phyloP scores from a whole-genome alignment of 805 yeast genomes.

The Zygosaccharomyces pseudorouxii region DNA sequence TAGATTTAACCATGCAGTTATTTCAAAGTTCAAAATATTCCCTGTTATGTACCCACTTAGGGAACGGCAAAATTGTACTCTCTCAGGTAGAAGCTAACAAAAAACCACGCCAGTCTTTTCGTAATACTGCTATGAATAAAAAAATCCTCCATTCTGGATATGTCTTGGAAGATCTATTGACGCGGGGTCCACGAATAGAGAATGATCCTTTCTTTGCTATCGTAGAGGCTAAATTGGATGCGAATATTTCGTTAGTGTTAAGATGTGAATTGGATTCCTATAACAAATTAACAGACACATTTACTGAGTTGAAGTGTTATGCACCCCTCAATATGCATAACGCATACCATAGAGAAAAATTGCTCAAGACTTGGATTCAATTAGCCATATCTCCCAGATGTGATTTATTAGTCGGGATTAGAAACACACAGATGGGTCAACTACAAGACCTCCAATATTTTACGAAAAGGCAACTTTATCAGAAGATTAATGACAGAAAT shows the following conservation, averaged over 20 bases:
- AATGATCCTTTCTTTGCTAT: slow-evolving; percentile 21
- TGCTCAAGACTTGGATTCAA: slow-evolving; percentile 35
- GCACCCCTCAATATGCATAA: slow-evolving; percentile 20
- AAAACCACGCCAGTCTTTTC: slow-evolving; percentile 9
- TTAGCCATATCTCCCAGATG: slow-evolving; percentile 27
- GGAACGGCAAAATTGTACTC: slow-evolving; percentile 20
- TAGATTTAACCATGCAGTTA: slow-evolving; percentile 25
- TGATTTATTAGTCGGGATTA: slow-evolving; percentile 29
- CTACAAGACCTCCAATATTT: slow-evolving; percentile 24
- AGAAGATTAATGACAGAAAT: slow-evolving; percentile 19
- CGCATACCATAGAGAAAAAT: slow-evolving; percentile 27
- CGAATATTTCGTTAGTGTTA: slow-evolving; percentile 21
- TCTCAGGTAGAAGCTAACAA: slow-evolving; percentile 16
- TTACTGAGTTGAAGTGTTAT: slow-evolving; percentile 33
- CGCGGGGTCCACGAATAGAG: slow-evolving; percentile 6
- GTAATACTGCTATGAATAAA: slow-evolving; percentile 11
- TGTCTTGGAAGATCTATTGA: slow-evolving; percentile 29
- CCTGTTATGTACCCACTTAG: slow-evolving; percentile 18
- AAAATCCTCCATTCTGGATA: slow-evolving; percentile 31
- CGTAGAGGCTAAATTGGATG: slow-evolving; percentile 22
- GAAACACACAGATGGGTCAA: slow-evolving; percentile 26
- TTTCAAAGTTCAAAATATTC: slow-evolving; percentile 16
- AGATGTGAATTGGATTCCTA: slow-evolving; percentile 35
- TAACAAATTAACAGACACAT: slow-evolving; percentile 17
- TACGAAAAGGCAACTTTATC: slow-evolving; percentile 20